Evolutionary conservation across 306 rosid genomes (phyloP), one percentile per base, ranked within the genome.

Genomic region (Cucurbita moschata): DNA sequence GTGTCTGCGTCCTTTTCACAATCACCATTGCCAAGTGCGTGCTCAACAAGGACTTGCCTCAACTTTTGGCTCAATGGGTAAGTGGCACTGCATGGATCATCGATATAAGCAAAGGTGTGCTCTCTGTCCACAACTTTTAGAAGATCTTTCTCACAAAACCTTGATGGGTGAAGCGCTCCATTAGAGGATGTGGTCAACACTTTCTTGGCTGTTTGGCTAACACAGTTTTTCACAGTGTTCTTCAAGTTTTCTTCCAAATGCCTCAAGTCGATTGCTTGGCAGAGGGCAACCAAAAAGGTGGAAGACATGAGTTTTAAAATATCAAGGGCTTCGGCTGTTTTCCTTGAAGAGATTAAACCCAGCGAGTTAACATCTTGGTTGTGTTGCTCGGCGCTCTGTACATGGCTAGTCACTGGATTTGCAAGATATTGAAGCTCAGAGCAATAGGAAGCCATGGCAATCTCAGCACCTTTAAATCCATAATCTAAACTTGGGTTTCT

Each of bases 291-390:
- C 30, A 92, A 59, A 76, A 65, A 92, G 1, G 98, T 90, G 1
- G 98, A 79, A 19, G 95, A 86, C 98, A 92, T 89, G 57, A 92
- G 95, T 82, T 88, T 88, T 15, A 92, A 42, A 51, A 92, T 92
- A 56, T 90, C 98, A 39, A 88, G 39, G 21, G 98, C 72, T 75
- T 92, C 98, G 0, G 87, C 80, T 18, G 98, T 92, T 71, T 92
- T 92, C 44, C 96, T 79, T 7, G 98, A 84, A 0, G 98, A 92
- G 50, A 92, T 92, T 69, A 92, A 55, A 15, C 96, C 98, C 72
- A 92, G 42, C 1, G 98, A 92, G 85, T 92, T 92, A 44, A 92
- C 98, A 61, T 92, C 98, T 63, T 92, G 98, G 72, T 92, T 92
- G 72, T 92, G 98, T 21, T 92, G 98, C 75, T 92, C 98, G 0